Base-by-base conservation (phyloP, 1,284 basidiomycete species). In the Pyrrhoderma lamaoense region DNA sequence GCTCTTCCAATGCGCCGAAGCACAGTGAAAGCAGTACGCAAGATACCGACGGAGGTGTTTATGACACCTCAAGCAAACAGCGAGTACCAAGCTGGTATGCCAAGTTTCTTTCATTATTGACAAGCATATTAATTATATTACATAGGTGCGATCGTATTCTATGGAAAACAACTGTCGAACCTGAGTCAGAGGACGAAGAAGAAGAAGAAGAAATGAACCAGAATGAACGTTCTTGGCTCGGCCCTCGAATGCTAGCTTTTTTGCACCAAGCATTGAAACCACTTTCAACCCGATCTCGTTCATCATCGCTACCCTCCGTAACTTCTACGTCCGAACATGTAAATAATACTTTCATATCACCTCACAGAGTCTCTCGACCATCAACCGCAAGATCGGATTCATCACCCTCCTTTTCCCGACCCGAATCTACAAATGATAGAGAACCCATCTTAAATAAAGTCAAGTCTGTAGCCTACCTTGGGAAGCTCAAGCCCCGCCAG, bases 21-120 rank as follows among this genome's bases (percentile, higher is more conserved):
- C 4, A 18, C 38, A 40, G n/a, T 70, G 21, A 67, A 68, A 16
- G 67, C 70, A 4, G 27, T 31, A 60, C 65, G 65, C 22, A 68
- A 69, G 8, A 73, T 72, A 23, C 76, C 76, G 42, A 76, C 72
- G 58, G 82, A 8, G 45, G 80, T 16, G 80, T 85, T 1, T 89
- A 89, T 59, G 87, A 89, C 64, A 80, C 82, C 19, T 89, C 87
- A 13, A 71, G 77, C 59, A 89, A 89, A 65, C 76, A 80, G 60
- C 78, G 86, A n/a, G 86, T 89, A 25, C 86, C 86, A 2, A 87
- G 85, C 61, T 89, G 87, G 86, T 85, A 55, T 52, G 74, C 65
- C 13, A 7, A 44, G 45, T 48, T 27, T 19, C 23, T 37, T 38
- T 23, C 7, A 16, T 8, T 25, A 4, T 49, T 39, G 14, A 7